Evolutionary conservation across 805 yeast species (phyloP).

Genomic region (Metahyphopichia silvanorum): DNA sequence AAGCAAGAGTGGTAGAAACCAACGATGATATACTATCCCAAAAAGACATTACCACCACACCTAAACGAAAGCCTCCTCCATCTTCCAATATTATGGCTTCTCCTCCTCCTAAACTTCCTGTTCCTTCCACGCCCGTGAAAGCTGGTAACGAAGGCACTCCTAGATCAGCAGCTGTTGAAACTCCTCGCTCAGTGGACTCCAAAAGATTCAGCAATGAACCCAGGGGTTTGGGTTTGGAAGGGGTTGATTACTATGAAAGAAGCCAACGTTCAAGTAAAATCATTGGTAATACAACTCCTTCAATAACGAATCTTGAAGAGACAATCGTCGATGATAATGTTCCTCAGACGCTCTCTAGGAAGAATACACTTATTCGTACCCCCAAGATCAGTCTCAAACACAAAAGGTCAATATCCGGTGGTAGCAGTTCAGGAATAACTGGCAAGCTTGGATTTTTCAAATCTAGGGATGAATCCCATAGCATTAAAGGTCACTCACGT

Average conservation of each 20-base stretch:
- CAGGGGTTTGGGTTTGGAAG: slow-evolving; percentile 39
- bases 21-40: slow-evolving; percentile 15
- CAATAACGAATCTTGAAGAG: slow-evolving; percentile 36
- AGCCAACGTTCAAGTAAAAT: slow-evolving; percentile 2
- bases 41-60: too few relatives aligned
- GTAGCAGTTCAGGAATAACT: slow-evolving; percentile 16
- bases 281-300: slow-evolving; percentile 20
- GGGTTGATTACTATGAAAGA: slow-evolving; percentile 21
- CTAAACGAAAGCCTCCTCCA: not conserved
- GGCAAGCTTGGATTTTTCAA: slow-evolving; percentile 34
- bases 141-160: too few relatives aligned
- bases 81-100: slow-evolving; percentile 10
- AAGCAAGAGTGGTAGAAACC: slow-evolving; percentile 43
- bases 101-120: slow-evolving; percentile 38
- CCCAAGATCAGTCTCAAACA: slow-evolving; percentile 34
- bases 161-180: slow-evolving; percentile 3
- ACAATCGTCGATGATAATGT: slow-evolving; percentile 2
- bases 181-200: slow-evolving; percentile 10
- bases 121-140: slow-evolving; percentile 22
- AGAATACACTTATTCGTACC: slow-evolving; percentile 25
- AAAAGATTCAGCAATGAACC: slow-evolving; percentile 8
- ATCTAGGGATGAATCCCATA: slow-evolving; percentile 14
- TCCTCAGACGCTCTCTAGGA: slow-evolving; percentile 19
- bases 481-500: slow-evolving; percentile 29
- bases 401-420: slow-evolving; percentile 39